phyloP scores from a whole-genome alignment of 495 filamentous ascomycete genomes.

The Aspergillus funiculosus region DNA sequence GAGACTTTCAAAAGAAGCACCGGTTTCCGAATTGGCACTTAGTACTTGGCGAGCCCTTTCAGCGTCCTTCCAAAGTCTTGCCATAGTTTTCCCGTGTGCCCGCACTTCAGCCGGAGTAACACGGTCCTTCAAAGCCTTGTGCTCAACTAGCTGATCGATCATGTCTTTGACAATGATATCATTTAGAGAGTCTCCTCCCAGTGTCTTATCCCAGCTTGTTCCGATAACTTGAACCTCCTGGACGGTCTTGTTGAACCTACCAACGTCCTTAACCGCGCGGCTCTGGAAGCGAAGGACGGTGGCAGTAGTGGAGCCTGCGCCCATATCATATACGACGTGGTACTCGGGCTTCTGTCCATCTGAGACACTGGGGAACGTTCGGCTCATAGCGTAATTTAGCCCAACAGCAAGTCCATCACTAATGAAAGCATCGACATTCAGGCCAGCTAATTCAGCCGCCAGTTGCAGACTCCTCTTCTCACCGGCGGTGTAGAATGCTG shows the following conservation, averaged over 20 bases:
- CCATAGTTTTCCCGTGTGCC: slow-evolving; percentile 73
- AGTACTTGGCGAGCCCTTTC: slow-evolving; percentile 84
- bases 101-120: slow-evolving; percentile 56
- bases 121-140: slow-evolving; percentile 63
- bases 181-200: slow-evolving; percentile 89
- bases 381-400: slow-evolving; percentile 86
- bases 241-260: slow-evolving; percentile 91
- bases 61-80: slow-evolving; percentile 86
- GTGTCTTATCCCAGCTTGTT: slow-evolving; percentile 77
- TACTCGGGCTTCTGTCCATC: slow-evolving; percentile 85
- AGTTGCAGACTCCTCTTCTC: slow-evolving; percentile 77
- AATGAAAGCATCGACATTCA: slow-evolving; percentile 77
- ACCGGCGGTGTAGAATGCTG: slow-evolving; percentile 82
- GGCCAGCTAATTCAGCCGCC: slow-evolving; percentile 79
- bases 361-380: slow-evolving; percentile 77
- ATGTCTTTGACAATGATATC: slow-evolving; percentile 82
- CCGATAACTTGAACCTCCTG: slow-evolving; percentile 89
- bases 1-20: slow-evolving; percentile 75
- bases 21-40: slow-evolving; percentile 83
- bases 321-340: slow-evolving; percentile 96
- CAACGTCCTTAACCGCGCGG: slow-evolving; percentile 82
- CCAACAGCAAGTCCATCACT: slow-evolving; percentile 91
- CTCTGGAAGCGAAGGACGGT: slow-evolving; percentile 87
- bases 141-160: slow-evolving; percentile 67
- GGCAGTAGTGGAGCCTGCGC: slow-evolving; percentile 94